Conservation (phyloP, 2,329 filamentous ascomycete genomes). For the Phymatotrichopsis omnivora region DNA sequence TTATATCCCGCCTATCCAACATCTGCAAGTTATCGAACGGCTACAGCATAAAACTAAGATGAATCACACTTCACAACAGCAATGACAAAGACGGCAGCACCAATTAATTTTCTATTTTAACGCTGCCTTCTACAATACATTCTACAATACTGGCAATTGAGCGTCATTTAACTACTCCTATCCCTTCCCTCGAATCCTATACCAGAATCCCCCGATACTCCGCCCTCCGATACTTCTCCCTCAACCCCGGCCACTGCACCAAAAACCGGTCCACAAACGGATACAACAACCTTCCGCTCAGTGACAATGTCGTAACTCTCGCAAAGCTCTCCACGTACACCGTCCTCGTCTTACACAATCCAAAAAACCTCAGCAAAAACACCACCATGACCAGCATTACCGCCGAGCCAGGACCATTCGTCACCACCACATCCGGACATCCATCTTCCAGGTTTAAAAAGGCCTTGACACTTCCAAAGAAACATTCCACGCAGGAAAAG, state of each 20-base stretch:
- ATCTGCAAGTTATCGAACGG: too few species aligned
- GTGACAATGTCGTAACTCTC: conserved; percentile 66
- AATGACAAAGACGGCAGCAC: too few species aligned
- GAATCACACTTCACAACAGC: too few species aligned
- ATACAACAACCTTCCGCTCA: conserved; percentile 70
- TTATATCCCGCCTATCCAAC: too few species aligned
- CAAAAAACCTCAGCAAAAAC: conserved; percentile 34
- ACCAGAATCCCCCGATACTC: conserved; percentile 31
- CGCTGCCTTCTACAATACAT: too few species aligned
- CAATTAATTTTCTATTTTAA: too few species aligned
- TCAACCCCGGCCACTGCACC: conserved; percentile 31
- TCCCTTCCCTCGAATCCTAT: conserved; percentile 9
- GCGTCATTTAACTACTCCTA: background rate
- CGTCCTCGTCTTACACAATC: conserved; percentile 54
- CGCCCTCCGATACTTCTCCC: conserved; percentile 25
- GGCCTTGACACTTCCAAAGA: conserved; percentile 40
- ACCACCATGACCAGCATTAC: conserved; percentile 30
- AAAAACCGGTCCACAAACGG: conserved; percentile 30
- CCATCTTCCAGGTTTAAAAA: conserved; percentile 12
- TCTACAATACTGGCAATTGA: too few species aligned
- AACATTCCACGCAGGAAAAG: conserved; percentile 53
- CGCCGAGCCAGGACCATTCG: conserved; percentile 31
- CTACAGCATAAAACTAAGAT: too few species aligned
- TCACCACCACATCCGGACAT: conserved; percentile 30
- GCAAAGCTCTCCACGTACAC: conserved; percentile 93